Conservation (phyloP, 306 rosid species). For the Inga oerstediana region DNA sequence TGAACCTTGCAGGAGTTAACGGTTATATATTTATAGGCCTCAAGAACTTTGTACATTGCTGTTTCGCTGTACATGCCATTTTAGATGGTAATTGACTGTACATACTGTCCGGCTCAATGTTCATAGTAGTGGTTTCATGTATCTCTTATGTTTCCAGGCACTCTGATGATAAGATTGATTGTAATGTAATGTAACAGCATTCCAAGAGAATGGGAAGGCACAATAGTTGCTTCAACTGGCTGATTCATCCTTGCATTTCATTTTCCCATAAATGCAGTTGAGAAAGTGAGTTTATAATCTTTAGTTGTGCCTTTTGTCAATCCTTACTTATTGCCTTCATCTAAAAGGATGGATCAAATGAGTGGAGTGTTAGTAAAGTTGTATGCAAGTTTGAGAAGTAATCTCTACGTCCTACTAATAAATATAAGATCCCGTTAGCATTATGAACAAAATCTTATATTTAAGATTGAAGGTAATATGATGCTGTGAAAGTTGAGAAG, state of each 20-base stretch:
- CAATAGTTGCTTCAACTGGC: not conserved
- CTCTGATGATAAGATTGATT: not conserved
- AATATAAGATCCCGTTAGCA: not conserved
- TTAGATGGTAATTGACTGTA: conserved; percentile 22
- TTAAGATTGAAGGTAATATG: no score
- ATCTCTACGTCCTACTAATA: not conserved
- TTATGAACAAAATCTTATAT: no score
- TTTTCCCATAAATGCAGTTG: not conserved
- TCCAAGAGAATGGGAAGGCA: not conserved
- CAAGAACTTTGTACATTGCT: conserved; percentile 27
- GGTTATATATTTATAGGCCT: conserved; percentile 20
- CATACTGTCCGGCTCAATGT: conserved; percentile 20
- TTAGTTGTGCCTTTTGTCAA: not conserved
- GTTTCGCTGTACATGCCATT: conserved; percentile 39
- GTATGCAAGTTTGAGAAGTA: not conserved
- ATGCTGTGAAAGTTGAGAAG: not conserved
- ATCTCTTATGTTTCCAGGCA: conserved; percentile 20
- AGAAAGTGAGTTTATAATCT: conserved; percentile 12
- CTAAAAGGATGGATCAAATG: not conserved
- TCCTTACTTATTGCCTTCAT: not conserved
- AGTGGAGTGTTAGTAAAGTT: not conserved
- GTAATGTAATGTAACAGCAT: not conserved
- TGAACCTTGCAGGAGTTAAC: conserved; percentile 65
- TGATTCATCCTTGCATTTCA: not conserved
- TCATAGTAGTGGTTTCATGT: conserved; percentile 29